These are phyloP conservation scores for Sporobolomyces pararoseus DNA, from an alignment of 768 basidiomycete species.

Conservation along the genomic window DNA sequence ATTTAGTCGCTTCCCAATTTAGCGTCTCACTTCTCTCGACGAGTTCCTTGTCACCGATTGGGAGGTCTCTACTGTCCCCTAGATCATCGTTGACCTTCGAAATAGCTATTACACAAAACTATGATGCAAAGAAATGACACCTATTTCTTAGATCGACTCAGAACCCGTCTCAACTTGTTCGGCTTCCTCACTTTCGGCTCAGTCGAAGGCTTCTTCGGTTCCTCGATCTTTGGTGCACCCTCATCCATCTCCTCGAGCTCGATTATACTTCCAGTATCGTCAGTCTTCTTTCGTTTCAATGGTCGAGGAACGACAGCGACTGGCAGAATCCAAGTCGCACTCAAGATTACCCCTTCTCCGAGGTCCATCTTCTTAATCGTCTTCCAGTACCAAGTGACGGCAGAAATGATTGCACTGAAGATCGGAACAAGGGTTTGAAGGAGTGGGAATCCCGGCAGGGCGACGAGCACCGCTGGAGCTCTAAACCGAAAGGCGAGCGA, in stretches of 20 bases:
- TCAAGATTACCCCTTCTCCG: constrained; percentile 17
- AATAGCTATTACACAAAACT: neutral
- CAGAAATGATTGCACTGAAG: constrained; percentile 12
- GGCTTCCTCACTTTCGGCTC: neutral
- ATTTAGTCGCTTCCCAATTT: too few relatives aligned
- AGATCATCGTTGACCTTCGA: neutral
- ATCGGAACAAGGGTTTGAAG: constrained; percentile 14
- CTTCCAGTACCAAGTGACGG: constrained; percentile 26
- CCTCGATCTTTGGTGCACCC: neutral
- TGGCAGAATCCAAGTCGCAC: constrained; percentile 25
- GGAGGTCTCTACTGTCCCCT: constrained; percentile 36
- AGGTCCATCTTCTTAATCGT: constrained; percentile 14
- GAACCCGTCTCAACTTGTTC: constrained; percentile 7
- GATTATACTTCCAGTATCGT: neutral
- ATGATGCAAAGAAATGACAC: neutral
- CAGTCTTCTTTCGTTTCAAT: neutral
- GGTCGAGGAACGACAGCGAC: constrained; percentile 21
- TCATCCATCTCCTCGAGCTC: neutral
- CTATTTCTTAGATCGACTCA: constrained; percentile 6
- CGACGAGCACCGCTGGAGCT: constrained; percentile 2
- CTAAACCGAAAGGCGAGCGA: neutral
- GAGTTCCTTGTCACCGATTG: constrained; percentile 36
- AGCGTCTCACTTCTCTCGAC: constrained; percentile 29
- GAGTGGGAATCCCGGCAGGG: constrained; percentile 13
- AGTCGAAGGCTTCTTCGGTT: neutral